Evolutionary conservation across 2,329 filamentous ascomycete species (phyloP).

Genomic region (Alternaria brassicicola): DNA sequence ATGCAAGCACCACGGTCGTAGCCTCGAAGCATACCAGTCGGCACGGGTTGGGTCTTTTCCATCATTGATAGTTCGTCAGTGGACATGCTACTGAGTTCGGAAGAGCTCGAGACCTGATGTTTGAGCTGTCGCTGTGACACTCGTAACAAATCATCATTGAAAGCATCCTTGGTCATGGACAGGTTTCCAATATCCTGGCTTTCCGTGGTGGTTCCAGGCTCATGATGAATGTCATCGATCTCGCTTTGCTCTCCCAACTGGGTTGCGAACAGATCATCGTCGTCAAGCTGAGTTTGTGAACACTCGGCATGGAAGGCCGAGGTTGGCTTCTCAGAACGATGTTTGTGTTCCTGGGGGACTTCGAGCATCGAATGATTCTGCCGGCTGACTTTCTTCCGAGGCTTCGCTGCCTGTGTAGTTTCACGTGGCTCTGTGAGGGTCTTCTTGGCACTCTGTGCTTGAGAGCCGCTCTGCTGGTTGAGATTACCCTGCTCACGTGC

Average conservation of each 20-base stretch:
- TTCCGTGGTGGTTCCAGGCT: constrained; percentile 14
- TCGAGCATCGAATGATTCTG: constrained; percentile 20
- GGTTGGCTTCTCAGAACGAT: neutral
- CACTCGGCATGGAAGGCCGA: neutral
- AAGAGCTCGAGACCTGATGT: neutral
- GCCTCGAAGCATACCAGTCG: neutral
- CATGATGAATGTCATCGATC: neutral
- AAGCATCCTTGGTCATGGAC: neutral
- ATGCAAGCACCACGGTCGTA: neutral
- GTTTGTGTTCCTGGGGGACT: neutral
- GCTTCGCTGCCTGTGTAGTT: constrained; percentile 2
- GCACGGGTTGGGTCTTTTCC: neutral
- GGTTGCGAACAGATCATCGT: neutral
- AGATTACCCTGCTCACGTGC: neutral
- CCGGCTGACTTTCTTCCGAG: constrained; percentile 30
- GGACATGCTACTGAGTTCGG: constrained; percentile 14
- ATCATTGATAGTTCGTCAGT: constrained; percentile 20
- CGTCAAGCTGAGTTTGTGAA: neutral
- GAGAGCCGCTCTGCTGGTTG: neutral
- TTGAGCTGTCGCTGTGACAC: neutral
- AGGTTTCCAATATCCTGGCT: constrained; percentile 6
- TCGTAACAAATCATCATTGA: neutral
- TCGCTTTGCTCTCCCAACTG: constrained; percentile 11
- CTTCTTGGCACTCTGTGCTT: neutral
- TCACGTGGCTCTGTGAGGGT: neutral